Conservation (phyloP, 768 basidiomycete genomes). For the Leccinum disarticulatum region DNA sequence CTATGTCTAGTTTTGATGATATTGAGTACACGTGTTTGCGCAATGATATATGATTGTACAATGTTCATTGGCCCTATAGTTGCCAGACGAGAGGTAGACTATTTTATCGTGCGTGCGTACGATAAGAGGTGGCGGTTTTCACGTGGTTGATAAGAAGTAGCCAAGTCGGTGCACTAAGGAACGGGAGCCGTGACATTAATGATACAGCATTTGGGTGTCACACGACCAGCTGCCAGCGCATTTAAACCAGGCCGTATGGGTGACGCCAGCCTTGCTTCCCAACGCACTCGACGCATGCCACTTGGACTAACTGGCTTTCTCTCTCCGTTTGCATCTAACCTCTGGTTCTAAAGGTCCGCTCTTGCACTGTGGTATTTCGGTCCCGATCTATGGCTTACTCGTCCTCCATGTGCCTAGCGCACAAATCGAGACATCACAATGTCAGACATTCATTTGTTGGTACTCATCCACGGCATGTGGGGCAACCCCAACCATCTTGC, state of each 20-base stretch:
- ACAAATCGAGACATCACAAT: constrained; percentile 17
- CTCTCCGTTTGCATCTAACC: not conserved
- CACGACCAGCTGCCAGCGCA: not conserved
- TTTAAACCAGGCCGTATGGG: constrained; percentile 2
- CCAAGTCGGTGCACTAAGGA: not conserved
- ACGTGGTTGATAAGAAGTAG: not conserved
- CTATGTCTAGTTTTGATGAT: constrained; percentile 1
- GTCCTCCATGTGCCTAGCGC: not conserved
- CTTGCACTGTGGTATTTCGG: not conserved
- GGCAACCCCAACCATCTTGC: constrained; percentile 67
- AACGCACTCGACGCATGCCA: not conserved
- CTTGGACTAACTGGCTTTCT: not conserved
- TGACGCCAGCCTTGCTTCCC: not conserved
- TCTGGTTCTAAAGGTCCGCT: constrained; percentile 5
- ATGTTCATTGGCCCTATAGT: not conserved
- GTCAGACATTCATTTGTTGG: constrained; percentile 40
- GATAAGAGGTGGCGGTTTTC: not conserved
- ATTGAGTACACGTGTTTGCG: not conserved
- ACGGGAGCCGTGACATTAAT: constrained; percentile 5
- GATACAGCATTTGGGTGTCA: not conserved
- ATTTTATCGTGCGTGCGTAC: not conserved
- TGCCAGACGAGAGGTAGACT: constrained; percentile 1
- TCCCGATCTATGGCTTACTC: not conserved
- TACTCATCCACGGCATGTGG: constrained; percentile 73
- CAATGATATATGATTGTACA: not conserved